Base-by-base conservation (phyloP, 768 basidiomycete genomes). In the Auriscalpium orientale region DNA sequence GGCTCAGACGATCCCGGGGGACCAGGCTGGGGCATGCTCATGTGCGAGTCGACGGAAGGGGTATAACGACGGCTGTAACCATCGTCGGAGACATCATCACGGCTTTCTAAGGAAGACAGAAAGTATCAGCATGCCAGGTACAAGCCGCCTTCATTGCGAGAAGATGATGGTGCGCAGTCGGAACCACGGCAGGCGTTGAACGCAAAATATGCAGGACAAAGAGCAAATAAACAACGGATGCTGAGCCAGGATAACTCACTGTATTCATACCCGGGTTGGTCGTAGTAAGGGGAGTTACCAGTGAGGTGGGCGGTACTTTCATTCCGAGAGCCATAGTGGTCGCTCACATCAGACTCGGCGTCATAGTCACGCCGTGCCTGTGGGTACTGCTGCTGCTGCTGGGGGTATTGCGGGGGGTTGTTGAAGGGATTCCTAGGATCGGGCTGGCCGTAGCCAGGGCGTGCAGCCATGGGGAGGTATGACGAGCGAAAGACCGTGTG, bases 1-100 rank as follows among this genome's bases (percentile, higher is more conserved):
- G 89, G 89, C 55, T 89, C 83, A 37, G 64, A 58, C 35, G 71
- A 65, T 15, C 67, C 67, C 8, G 68, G 58, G 44, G 58, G 61
- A 18, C 57, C 63, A 16, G 36, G 9, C 37, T 60, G 59, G 21
- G 56, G 54, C 20, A 54, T 55, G 58, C 65, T 68, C 58, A 65
- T 67, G 53, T 70, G 70, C 40, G 73, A 73, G 56, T 66, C 65
- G 55, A 72, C 62, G 6, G 72, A 73, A 20, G 68, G 64, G 53
- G 66, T 63, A 56, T 72, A 72, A 50, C 62, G 64, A 38, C 60
- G 66, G 11, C 61, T 62, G 38, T 66, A 62, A 43, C 65, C 67
- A 48, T 71, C 70, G 36, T 67, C 66, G 55, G 69, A 70, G 43
- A 63, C 66, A 57, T 62, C 57, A 44, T 61, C 50, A 55, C 52